Percentiles rank a stretch among this genome's conserved stretches.
These are phyloP conservation scores for Quercus suber DNA, from an alignment of 306 rosid species.

Conservation along the genomic window DNA sequence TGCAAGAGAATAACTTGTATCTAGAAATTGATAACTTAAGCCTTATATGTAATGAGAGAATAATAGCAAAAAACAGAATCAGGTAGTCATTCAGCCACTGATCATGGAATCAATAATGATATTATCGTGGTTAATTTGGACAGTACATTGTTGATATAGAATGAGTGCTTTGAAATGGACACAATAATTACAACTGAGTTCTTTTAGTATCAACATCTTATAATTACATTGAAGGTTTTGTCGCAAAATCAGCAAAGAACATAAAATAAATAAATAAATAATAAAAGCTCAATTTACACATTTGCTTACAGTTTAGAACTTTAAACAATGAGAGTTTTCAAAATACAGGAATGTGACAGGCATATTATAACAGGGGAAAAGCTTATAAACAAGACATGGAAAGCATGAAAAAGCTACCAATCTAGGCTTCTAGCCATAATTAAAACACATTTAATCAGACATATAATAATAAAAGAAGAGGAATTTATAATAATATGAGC, in stretches of 20 bases:
- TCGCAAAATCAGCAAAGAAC: neutral
- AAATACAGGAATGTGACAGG: too few relatives aligned
- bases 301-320: constrained; percentile 1
- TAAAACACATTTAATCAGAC: neutral
- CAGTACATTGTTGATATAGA: neutral
- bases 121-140: neutral
- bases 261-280: neutral
- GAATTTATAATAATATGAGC: too few relatives aligned
- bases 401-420: neutral
- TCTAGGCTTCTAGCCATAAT: neutral
- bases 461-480: neutral
- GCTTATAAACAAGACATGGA: neutral
- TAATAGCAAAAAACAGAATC: neutral
- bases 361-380: too few relatives aligned
- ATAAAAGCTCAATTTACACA: neutral
- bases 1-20: neutral
- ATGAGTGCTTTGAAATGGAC: neutral
- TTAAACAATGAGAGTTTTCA: too few relatives aligned
- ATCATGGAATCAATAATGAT: neutral
- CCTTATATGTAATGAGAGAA: neutral
- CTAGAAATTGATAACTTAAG: neutral
- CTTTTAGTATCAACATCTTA: neutral
- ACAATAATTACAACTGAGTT: neutral
- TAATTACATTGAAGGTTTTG: constrained; percentile 1
- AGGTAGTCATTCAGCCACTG: neutral